phyloP scores from a whole-genome alignment of 805 yeast genomes.

The Barnettozyma vustinii region DNA sequence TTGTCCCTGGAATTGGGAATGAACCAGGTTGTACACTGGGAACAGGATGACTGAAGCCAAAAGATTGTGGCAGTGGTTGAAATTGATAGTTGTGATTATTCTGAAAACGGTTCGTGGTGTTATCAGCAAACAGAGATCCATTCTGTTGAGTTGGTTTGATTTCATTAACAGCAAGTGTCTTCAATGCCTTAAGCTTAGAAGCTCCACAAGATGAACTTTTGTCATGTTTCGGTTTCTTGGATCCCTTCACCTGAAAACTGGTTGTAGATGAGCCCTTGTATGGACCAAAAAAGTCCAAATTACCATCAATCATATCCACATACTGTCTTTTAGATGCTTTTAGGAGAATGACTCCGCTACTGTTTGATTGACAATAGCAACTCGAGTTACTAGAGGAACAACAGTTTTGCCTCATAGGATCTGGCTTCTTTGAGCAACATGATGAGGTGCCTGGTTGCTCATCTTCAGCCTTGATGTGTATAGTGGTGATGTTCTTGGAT shows the following conservation, averaged over 20 bases:
- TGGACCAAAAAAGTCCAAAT: slow-evolving; percentile 23
- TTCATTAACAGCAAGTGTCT: slow-evolving; percentile 16
- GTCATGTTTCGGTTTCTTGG: slow-evolving; percentile 6
- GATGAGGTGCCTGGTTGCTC: neutral
- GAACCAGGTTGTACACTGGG: neutral
- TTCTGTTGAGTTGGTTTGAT: neutral
- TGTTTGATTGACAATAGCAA: slow-evolving; percentile 10
- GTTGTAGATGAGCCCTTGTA: slow-evolving; percentile 16
- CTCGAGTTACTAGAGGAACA: slow-evolving; percentile 6
- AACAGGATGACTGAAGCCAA: neutral
- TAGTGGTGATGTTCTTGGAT: neutral
- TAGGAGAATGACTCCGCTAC: slow-evolving; percentile 20
- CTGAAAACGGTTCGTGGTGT: neutral
- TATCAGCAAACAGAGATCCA: neutral
- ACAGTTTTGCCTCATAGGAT: neutral
- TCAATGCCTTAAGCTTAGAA: slow-evolving; percentile 10
- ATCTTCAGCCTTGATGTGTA: neutral
- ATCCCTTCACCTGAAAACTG: slow-evolving; percentile 12
- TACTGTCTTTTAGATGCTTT: slow-evolving; percentile 24
- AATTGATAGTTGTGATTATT: neutral
- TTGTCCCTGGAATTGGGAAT: neutral
- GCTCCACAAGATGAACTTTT: slow-evolving; percentile 10
- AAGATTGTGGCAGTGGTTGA: neutral
- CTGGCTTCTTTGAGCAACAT: slow-evolving; percentile 8
- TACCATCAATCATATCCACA: slow-evolving; percentile 24